Conservation (phyloP, 306 rosid genomes). For the Sophora flavescens region DNA sequence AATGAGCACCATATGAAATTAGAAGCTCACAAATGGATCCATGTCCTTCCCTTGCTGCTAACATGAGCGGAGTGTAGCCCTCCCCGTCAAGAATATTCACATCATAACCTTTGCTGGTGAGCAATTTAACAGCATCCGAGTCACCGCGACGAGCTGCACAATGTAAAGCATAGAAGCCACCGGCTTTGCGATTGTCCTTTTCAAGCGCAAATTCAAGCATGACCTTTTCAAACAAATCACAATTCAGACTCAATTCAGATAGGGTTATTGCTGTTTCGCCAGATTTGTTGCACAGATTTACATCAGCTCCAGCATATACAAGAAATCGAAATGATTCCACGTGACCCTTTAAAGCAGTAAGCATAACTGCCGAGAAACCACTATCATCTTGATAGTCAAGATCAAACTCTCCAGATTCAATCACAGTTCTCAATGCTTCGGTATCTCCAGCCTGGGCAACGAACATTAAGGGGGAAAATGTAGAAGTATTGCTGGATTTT, state of each 20-base stretch:
- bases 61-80: slow-evolving; percentile 87
- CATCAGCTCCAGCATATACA: slow-evolving; percentile 91
- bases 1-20: slow-evolving; percentile 71
- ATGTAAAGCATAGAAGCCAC: slow-evolving; percentile 88
- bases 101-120: slow-evolving; percentile 80
- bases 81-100: slow-evolving; percentile 81
- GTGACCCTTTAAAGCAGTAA: slow-evolving; percentile 75
- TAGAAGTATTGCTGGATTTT: slow-evolving; percentile 65
- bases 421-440: slow-evolving; percentile 73
- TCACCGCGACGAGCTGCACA: slow-evolving; percentile 93
- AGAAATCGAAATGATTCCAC: slow-evolving; percentile 81
- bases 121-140: slow-evolving; percentile 71
- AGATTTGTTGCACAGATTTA: slow-evolving; percentile 68
- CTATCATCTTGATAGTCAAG: slow-evolving; percentile 77
- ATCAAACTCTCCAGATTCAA: slow-evolving; percentile 63
- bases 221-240: slow-evolving; percentile 81
- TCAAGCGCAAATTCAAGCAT: slow-evolving; percentile 91
- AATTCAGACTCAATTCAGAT: slow-evolving; percentile 61
- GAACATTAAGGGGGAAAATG: slow-evolving; percentile 68
- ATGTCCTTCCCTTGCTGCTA: slow-evolving; percentile 92
- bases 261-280: slow-evolving; percentile 82
- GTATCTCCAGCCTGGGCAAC: slow-evolving; percentile 75
- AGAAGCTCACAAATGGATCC: slow-evolving; percentile 70
- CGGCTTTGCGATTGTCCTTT: slow-evolving; percentile 70
- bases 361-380: slow-evolving; percentile 85